Evolutionary conservation across 2,329 filamentous ascomycete genomes (phyloP), one percentile per base, ranked within the genome.

Genomic region (Penicillium frequentans): DNA sequence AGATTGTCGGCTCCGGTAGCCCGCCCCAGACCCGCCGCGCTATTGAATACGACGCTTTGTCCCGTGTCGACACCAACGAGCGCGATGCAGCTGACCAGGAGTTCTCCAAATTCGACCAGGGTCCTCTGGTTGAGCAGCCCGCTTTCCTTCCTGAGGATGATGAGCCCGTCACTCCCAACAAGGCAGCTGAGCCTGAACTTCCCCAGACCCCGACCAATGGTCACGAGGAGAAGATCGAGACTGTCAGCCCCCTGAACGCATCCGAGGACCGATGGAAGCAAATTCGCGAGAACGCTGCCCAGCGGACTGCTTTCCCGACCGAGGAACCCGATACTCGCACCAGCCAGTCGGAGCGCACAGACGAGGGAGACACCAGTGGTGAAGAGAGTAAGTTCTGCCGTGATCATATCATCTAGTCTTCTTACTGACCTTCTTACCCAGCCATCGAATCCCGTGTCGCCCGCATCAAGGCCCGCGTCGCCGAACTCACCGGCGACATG

Each of bases 381-480:
- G 93, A 98, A 83, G 93, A 96, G 82, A 95, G 90, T 91, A 81
- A 84, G 90, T 87, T 16, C 10, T 21, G 19, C 16, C n/a, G 42
- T 26, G 19, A 42, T n/a, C 19, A 44, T 37, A 19, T 45, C 29
- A 14, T 24, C 44, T 60, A 27, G 52, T 54, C 26, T 49, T 35
- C n/a, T 11, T 23, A 42, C 39, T 42, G 23, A 42, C 39, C 23
- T 42, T 42, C 5, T 49, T 26, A 19, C 48, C 31, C 65, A 96
- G 91, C 93, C 35, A 98, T 98, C 69, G 95, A 99, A 76, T 93
- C 92, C 49, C 90, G 95, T 64, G 95, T 98, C 58, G 95, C 95
- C 49, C 90, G 95, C 62, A 99, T 99, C 83, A 98, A 97, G 79
- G 95, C 95, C 58, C 89, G 95, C 60, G 95, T 99, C 57, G 95